Percentiles rank a stretch among this genome's conserved stretches.
phyloP scores from a whole-genome alignment of 129 eudicot genomes.

The Lactuca sativa region DNA sequence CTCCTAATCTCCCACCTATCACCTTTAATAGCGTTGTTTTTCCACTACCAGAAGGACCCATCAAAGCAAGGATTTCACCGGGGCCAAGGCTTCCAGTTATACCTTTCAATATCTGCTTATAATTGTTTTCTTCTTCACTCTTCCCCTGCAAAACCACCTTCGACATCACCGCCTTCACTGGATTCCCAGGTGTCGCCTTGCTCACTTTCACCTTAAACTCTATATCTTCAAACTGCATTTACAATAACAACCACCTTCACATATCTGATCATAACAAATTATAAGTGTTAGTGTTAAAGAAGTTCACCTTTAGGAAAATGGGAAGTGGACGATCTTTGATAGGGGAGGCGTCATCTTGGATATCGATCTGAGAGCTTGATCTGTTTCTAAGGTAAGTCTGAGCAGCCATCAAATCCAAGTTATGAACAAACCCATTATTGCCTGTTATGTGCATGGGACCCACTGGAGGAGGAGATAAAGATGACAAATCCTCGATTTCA shows the following conservation, averaged over 20 bases:
- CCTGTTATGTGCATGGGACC: slow-evolving; percentile 64
- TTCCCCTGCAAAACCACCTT: slow-evolving; percentile 58
- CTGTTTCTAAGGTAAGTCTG: slow-evolving; percentile 53
- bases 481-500: slow-evolving; percentile 64
- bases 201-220: slow-evolving; percentile 75
- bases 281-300: background rate
- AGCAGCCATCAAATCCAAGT: slow-evolving; percentile 55
- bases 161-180: slow-evolving; percentile 66
- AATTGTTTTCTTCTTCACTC: slow-evolving; percentile 51
- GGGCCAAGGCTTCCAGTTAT: slow-evolving; percentile 94
- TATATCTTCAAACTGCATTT: slow-evolving; percentile 80
- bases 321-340: slow-evolving; percentile 71
- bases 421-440: slow-evolving; percentile 58
- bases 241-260: slow-evolving; percentile 8
- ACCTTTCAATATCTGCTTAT: slow-evolving; percentile 86
- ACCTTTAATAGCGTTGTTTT: slow-evolving; percentile 87
- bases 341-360: slow-evolving; percentile 48
- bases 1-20: slow-evolving; percentile 75
- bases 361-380: slow-evolving; percentile 61
- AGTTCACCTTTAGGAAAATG: slow-evolving; percentile 66
- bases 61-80: slow-evolving; percentile 86
- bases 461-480: slow-evolving; percentile 46
- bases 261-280: background rate
- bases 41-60: slow-evolving; percentile 99
- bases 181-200: slow-evolving; percentile 48